A percentile compares a stretch with the other conserved stretches of the same genome.
These are phyloP conservation scores for Annulohypoxylon maeteangense DNA, from an alignment of 495 filamentous ascomycete species.

Conservation along the genomic window DNA sequence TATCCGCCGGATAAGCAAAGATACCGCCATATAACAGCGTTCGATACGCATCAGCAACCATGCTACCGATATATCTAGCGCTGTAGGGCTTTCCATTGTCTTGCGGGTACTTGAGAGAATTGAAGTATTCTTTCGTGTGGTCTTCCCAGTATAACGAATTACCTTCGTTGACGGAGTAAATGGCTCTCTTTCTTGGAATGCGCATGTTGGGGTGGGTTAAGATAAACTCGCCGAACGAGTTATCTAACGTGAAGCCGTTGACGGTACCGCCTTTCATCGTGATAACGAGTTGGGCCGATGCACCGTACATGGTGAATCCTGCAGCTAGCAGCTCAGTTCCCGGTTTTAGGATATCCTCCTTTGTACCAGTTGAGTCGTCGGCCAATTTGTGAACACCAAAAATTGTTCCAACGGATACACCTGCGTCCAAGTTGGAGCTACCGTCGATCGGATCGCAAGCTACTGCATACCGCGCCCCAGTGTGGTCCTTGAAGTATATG, in stretches of 20 bases:
- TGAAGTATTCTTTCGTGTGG: constrained; percentile 85
- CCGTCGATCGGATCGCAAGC: constrained; percentile 98
- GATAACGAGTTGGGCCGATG: constrained; percentile 93
- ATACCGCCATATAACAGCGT: constrained; percentile 95
- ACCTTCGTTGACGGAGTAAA: constrained; percentile 99
- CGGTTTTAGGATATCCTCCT: constrained; percentile 86
- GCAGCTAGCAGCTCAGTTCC: constrained; percentile 92
- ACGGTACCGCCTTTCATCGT: constrained; percentile 94
- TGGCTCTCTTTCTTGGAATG: constrained; percentile 79
- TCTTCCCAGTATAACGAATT: constrained; percentile 97
- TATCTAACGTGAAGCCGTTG: constrained; percentile 98
- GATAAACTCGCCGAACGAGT: constrained; percentile 97
- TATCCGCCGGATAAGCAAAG: constrained; percentile 97
- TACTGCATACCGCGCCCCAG: constrained; percentile 88
- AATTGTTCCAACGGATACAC: constrained; percentile 98
- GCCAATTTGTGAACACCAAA: constrained; percentile 93
- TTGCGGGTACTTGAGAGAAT: constrained; percentile 80
- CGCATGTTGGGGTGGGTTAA: constrained; percentile 95
- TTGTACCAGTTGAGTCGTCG: constrained; percentile 72
- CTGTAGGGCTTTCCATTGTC: constrained; percentile 89
- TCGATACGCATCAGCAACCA: constrained; percentile 98
- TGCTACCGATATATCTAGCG: constrained; percentile 92
- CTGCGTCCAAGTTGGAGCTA: constrained; percentile 95
- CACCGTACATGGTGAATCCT: constrained; percentile 99
- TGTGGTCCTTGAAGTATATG: constrained; percentile 84